Percentiles rank a stretch among this genome's conserved stretches.
Evolutionary conservation across 345 rosid species (phyloP).

Genomic region (Lepidium africanum): DNA sequence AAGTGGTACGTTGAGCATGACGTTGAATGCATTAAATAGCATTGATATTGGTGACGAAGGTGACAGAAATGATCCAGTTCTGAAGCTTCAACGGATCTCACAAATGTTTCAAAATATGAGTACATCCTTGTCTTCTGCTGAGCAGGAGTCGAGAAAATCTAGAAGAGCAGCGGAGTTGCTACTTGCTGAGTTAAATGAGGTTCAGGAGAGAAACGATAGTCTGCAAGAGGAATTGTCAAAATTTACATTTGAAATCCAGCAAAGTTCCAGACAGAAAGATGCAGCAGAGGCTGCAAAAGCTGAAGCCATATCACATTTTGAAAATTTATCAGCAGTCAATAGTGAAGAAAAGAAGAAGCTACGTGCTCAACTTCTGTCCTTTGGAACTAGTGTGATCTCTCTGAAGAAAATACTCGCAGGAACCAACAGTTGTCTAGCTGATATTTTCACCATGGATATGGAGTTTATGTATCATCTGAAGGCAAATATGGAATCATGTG

Average conservation of each 20-base stretch:
- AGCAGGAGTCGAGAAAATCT: slow-evolving; percentile 72
- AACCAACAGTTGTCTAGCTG: slow-evolving; percentile 33
- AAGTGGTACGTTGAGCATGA: slow-evolving; percentile 38
- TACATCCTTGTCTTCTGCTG: slow-evolving; percentile 45
- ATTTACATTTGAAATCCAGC: slow-evolving; percentile 37
- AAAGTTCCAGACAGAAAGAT: slow-evolving; percentile 47
- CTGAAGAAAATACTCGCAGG: slow-evolving; percentile 44
- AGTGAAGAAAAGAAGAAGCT: slow-evolving; percentile 49
- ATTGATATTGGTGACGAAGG: slow-evolving; percentile 56
- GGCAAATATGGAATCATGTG: slow-evolving; percentile 39
- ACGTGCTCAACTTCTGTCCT: slow-evolving; percentile 35
- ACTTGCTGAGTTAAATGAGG: slow-evolving; percentile 86
- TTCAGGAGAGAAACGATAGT: slow-evolving; percentile 83
- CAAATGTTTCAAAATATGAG: slow-evolving; percentile 48
- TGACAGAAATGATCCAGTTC: slow-evolving; percentile 43
- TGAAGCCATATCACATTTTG: slow-evolving; percentile 49
- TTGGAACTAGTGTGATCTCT: slow-evolving; percentile 40
- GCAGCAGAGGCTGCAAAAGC: slow-evolving; percentile 51
- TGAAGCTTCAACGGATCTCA: slow-evolving; percentile 51
- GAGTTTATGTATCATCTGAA: slow-evolving; percentile 58
- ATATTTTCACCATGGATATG: slow-evolving; percentile 49
- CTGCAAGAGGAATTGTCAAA: slow-evolving; percentile 73
- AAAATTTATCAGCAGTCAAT: slow-evolving; percentile 36
- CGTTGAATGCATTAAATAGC: slow-evolving; percentile 40
- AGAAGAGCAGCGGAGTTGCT: slow-evolving; percentile 84